Conservation (phyloP, 768 basidiomycete species). For the Galerina marginata region DNA sequence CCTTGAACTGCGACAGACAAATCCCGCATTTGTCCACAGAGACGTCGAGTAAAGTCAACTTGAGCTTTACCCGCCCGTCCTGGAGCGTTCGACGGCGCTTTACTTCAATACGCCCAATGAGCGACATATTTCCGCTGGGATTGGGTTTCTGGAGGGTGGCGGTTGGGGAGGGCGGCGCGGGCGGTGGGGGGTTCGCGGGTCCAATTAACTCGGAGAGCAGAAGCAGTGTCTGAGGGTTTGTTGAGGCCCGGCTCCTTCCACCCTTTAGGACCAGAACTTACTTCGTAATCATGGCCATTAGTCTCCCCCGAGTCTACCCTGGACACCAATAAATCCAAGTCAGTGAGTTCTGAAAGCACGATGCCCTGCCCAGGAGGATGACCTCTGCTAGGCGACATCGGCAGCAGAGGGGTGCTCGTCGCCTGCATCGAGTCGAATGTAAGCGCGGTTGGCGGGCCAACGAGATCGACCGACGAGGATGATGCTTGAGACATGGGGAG, state of each 20-base stretch:
- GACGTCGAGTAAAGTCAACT: conserved; percentile 65
- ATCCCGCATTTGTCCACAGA: conserved; percentile 75
- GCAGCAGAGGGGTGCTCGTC: conserved; percentile 9
- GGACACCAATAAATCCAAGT: conserved; percentile 67
- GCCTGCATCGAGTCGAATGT: conserved; percentile 14
- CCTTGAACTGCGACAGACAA: conserved; percentile 73
- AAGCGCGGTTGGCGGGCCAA: conserved; percentile 3
- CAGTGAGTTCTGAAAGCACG: conserved; percentile 50
- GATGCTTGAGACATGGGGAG: conserved; percentile 21
- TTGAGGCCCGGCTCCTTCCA: conserved; percentile 19
- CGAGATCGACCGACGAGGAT: conserved; percentile 23
- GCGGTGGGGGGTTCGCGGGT: conserved; percentile 41
- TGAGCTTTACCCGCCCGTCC: conserved; percentile 75
- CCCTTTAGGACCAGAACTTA: conserved; percentile 43
- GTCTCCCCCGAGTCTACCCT: conserved; percentile 51
- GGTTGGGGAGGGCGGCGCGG: conserved; percentile 9
- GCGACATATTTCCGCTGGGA: conserved; percentile 35
- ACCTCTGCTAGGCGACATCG: background rate
- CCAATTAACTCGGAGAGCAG: conserved; percentile 68
- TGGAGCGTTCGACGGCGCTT: conserved; percentile 61
- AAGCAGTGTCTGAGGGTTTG: conserved; percentile 53
- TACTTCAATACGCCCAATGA: conserved; percentile 56
- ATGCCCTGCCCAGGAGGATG: conserved; percentile 11
- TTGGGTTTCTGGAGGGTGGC: conserved; percentile 17
- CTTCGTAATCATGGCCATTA: conserved; percentile 68